A percentile compares a stretch with the other conserved stretches of the same genome.
These are phyloP conservation scores for Plasmodium falciparum DNA, from an alignment of 169 alveolate genomes.

Conservation along the genomic window DNA sequence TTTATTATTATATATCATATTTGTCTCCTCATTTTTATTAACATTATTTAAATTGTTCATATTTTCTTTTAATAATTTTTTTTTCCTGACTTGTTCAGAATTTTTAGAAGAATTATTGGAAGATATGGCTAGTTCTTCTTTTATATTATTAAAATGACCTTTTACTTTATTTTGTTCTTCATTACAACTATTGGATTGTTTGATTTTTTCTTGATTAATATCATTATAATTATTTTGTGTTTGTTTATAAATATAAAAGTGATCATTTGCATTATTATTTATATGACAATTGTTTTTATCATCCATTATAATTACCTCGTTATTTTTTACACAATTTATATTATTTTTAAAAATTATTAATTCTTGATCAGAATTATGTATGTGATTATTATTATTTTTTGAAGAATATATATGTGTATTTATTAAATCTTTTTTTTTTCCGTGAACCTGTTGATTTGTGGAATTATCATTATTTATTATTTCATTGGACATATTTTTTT, in stretches of 20 bases:
- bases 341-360: not conserved
- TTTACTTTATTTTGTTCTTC: no score
- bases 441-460: not conserved
- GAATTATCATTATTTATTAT: not conserved
- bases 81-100: conserved; percentile 43
- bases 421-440: not conserved
- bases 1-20: no score
- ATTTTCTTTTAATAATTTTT: conserved; percentile 35
- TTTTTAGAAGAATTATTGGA: not conserved
- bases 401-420: no score
- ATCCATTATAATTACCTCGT: not conserved
- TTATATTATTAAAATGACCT: no score
- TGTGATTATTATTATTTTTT: no score
- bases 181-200: no score
- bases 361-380: no score
- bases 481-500: not conserved
- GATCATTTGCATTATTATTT: not conserved
- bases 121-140: no score
- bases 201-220: no score
- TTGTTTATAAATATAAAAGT: no score
- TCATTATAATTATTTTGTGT: no score
- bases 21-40: not conserved
- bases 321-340: not conserved
- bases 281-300: not conserved
- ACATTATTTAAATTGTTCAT: conserved; percentile 36